phyloP scores from a whole-genome alignment of 345 rosid species.

The Dovyalis caffra region DNA sequence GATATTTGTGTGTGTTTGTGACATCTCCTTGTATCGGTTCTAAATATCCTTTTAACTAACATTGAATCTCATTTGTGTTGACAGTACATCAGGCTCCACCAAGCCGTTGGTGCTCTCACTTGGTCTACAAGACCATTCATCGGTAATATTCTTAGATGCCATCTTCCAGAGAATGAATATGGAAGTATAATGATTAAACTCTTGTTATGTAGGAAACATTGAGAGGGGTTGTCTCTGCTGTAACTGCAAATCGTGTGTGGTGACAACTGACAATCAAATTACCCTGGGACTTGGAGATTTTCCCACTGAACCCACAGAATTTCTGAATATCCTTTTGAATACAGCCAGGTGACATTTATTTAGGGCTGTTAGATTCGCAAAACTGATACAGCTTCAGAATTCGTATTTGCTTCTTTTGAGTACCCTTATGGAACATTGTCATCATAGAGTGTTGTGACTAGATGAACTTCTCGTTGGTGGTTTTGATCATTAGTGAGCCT shows the following conservation, averaged over 20 bases:
- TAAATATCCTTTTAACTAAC: neutral
- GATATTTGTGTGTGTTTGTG: too few species aligned
- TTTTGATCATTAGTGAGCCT: too few species aligned
- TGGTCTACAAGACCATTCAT: slow-evolving; percentile 85
- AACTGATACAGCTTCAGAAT: too few species aligned
- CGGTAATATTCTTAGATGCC: slow-evolving; percentile 35
- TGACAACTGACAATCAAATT: slow-evolving; percentile 31
- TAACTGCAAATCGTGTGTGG: slow-evolving; percentile 71
- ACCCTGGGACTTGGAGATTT: neutral
- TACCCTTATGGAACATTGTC: too few species aligned
- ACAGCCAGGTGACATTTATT: too few species aligned
- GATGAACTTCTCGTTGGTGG: too few species aligned
- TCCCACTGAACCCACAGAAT: neutral
- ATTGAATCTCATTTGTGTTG: slow-evolving; percentile 6
- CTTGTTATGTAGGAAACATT: slow-evolving; percentile 62
- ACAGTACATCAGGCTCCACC: slow-evolving; percentile 55
- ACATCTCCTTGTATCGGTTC: neutral
- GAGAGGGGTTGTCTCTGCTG: slow-evolving; percentile 65
- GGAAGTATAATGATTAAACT: neutral
- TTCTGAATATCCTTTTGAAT: too few species aligned
- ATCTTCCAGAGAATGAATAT: neutral
- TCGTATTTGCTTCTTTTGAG: too few species aligned
- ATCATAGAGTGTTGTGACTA: too few species aligned
- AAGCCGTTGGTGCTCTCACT: slow-evolving; percentile 76
- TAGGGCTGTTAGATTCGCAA: too few species aligned